Evolutionary conservation across 2,329 filamentous ascomycete species (phyloP).

Genomic region (Cladophialophora carrionii): DNA sequence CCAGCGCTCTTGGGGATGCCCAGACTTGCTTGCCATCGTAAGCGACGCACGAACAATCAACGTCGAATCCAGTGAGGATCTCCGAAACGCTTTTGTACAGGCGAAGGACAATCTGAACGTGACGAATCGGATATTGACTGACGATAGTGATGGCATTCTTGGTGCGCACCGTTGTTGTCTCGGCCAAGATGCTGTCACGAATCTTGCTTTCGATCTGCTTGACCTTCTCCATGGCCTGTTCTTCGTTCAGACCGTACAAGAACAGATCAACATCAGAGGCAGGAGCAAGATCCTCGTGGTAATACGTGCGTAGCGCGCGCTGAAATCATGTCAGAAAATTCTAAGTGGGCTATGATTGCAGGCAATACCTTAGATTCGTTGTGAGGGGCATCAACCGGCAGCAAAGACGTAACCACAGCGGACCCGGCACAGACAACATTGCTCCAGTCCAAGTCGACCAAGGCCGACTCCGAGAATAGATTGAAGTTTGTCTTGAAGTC

Average conservation of each 20-base stretch:
- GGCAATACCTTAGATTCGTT: conserved; percentile 58
- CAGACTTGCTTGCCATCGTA: conserved; percentile 82
- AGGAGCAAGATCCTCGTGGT: conserved; percentile 78
- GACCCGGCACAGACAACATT: conserved; percentile 83
- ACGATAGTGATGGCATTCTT: conserved; percentile 87
- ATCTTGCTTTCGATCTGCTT: conserved; percentile 76
- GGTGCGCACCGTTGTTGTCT: conserved; percentile 80
- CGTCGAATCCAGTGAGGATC: conserved; percentile 85
- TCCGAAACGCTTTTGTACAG: conserved; percentile 83
- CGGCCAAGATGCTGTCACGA: conserved; percentile 75
- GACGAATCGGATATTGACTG: conserved; percentile 79
- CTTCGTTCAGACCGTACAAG: conserved; percentile 75
- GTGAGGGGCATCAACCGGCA: conserved; percentile 69
- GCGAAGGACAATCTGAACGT: conserved; percentile 82
- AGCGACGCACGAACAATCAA: conserved; percentile 79
- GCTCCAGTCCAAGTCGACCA: conserved; percentile 76
- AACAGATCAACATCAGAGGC: conserved; percentile 88
- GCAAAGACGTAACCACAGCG: conserved; percentile 75
- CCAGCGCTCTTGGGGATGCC: conserved; percentile 73
- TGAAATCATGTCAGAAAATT: conserved; percentile 5
- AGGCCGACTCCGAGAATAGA: conserved; percentile 77
- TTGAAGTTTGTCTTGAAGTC: conserved; percentile 80
- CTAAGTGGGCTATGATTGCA: not conserved
- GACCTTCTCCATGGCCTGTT: conserved; percentile 80
- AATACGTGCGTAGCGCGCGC: conserved; percentile 64